Conservation (phyloP, 495 filamentous ascomycete species). For the Massariosphaeria phaeospora region DNA sequence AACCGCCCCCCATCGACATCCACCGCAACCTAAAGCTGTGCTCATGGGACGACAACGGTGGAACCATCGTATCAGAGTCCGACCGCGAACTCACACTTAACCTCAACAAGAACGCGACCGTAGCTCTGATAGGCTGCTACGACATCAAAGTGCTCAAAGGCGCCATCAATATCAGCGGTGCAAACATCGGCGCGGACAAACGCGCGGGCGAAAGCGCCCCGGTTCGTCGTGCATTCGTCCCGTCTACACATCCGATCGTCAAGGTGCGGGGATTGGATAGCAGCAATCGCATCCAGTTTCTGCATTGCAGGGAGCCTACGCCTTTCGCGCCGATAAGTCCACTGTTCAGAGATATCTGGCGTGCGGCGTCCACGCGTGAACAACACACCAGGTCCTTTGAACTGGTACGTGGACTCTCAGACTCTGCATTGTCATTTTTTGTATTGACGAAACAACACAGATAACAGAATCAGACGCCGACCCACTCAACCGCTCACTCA, state of each 20-base stretch:
- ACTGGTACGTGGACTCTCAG: slow-evolving; percentile 5
- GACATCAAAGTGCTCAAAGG: slow-evolving; percentile 18
- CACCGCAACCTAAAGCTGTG: slow-evolving; percentile 10
- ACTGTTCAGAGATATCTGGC: slow-evolving; percentile 16
- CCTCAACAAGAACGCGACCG: slow-evolving; percentile 7
- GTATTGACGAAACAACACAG: not conserved
- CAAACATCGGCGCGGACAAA: slow-evolving; percentile 9
- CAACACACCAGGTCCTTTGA: slow-evolving; percentile 1
- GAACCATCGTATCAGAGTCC: slow-evolving; percentile 6
- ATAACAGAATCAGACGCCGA: slow-evolving; percentile 9
- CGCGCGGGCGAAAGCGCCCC: not conserved
- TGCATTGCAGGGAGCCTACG: not conserved
- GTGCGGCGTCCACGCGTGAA: too few relatives aligned
- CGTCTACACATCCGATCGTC: slow-evolving; percentile 16
- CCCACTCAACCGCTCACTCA: slow-evolving; percentile 30
- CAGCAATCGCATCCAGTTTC: slow-evolving; percentile 9
- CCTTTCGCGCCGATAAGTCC: slow-evolving; percentile 7
- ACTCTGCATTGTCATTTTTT: not conserved
- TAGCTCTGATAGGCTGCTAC: slow-evolving; percentile 17
- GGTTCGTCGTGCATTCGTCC: slow-evolving; percentile 2
- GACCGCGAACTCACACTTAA: slow-evolving; percentile 5
- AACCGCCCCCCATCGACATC: not conserved
- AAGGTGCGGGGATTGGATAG: slow-evolving; percentile 8
- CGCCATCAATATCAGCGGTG: slow-evolving; percentile 24
- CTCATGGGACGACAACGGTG: slow-evolving; percentile 9